These are phyloP conservation scores for Huntiella savannae DNA, from an alignment of 2,329 filamentous ascomycete species.

Conservation along the genomic window DNA sequence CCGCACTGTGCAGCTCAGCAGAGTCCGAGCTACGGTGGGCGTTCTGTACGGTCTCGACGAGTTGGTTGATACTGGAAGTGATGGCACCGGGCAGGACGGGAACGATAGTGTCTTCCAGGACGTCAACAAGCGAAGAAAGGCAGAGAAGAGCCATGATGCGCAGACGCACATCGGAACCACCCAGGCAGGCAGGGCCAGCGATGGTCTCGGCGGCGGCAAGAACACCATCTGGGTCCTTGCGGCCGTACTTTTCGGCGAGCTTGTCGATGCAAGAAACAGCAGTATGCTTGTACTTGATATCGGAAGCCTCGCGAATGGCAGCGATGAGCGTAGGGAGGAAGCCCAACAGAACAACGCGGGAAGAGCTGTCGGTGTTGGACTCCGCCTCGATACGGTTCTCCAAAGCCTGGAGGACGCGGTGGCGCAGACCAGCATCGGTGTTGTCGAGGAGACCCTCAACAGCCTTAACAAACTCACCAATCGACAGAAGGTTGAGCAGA, in stretches of 20 bases:
- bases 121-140: slow-evolving; percentile 73
- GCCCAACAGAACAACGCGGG: slow-evolving; percentile 51
- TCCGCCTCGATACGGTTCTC: slow-evolving; percentile 61
- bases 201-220: slow-evolving; percentile 58
- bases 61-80: slow-evolving; percentile 49
- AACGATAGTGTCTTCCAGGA: slow-evolving; percentile 70
- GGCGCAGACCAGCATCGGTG: slow-evolving; percentile 54
- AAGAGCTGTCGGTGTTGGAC: slow-evolving; percentile 46
- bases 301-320: slow-evolving; percentile 53
- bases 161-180: slow-evolving; percentile 51
- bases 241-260: slow-evolving; percentile 87
- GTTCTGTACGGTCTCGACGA: slow-evolving; percentile 39
- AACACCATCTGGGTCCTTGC: slow-evolving; percentile 66
- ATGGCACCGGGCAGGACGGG: slow-evolving; percentile 63
- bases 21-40: slow-evolving; percentile 29
- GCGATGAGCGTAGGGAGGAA: slow-evolving; percentile 64
- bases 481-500: slow-evolving; percentile 68
- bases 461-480: slow-evolving; percentile 73
- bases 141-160: slow-evolving; percentile 74
- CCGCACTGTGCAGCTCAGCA: slow-evolving; percentile 57
- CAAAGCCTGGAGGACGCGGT: slow-evolving; percentile 63
- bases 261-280: slow-evolving; percentile 81
- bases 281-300: slow-evolving; percentile 62
- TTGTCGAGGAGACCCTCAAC: slow-evolving; percentile 65
- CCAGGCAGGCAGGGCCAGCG: slow-evolving; percentile 56